Evolutionary conservation across 2,329 filamentous ascomycete genomes (phyloP).

Genomic region (Cercospora brassicicola): DNA sequence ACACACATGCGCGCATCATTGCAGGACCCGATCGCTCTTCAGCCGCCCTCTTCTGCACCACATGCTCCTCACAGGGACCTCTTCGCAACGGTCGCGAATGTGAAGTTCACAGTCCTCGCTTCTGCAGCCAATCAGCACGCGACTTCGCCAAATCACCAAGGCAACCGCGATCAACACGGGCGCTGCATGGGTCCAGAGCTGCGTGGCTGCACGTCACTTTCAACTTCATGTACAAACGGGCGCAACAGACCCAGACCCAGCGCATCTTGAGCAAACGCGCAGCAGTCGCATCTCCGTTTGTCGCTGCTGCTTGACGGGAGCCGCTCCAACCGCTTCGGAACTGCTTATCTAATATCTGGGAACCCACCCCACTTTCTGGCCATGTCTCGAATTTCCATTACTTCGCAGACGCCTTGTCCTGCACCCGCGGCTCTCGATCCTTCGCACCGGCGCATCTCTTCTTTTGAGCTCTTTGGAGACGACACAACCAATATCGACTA

Average conservation of each 20-base stretch:
- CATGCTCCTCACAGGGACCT: not conserved
- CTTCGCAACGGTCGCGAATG: not conserved
- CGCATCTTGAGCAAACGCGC: not conserved
- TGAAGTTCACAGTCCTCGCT: not conserved
- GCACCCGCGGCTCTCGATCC: slow-evolving; percentile 25
- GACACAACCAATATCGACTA: slow-evolving; percentile 38
- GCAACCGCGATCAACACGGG: not conserved
- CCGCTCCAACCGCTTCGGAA: not conserved
- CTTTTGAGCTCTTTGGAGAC: slow-evolving; percentile 22
- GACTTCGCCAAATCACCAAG: not conserved
- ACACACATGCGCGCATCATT: not conserved
- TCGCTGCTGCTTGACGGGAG: not conserved
- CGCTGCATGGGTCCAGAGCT: not conserved
- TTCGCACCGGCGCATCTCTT: slow-evolving; percentile 19
- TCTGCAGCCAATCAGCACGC: not conserved
- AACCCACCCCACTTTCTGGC: not conserved
- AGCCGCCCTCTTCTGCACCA: not conserved
- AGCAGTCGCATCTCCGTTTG: not conserved
- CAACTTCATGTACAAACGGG: slow-evolving; percentile 2
- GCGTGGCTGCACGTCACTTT: not conserved
- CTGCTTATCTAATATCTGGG: not conserved
- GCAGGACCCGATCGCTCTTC: not conserved
- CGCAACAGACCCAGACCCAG: not conserved
- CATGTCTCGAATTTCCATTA: slow-evolving; percentile 21
- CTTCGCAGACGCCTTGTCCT: slow-evolving; percentile 33